phyloP scores from a whole-genome alignment of 768 basidiomycete species.

The Amanita inopinata region DNA sequence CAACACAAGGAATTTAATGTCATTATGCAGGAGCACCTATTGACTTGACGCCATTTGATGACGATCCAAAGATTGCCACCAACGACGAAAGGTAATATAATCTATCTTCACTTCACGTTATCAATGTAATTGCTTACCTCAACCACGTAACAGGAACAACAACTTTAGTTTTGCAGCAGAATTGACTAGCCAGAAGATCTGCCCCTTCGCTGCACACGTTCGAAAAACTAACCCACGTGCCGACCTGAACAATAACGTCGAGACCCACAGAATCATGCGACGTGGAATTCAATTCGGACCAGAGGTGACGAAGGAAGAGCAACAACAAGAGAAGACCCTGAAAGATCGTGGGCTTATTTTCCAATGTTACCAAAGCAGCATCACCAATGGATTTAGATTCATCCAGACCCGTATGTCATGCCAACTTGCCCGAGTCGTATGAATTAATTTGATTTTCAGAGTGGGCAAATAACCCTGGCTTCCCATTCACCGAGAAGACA shows the following conservation, averaged over 20 bases:
- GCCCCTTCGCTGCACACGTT: conserved; percentile 40
- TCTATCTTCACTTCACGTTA: neutral
- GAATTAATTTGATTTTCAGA: conserved; percentile 14
- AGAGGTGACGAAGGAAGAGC: conserved; percentile 33
- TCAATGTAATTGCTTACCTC: neutral
- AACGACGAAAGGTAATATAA: conserved; percentile 24
- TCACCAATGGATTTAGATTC: conserved; percentile 31
- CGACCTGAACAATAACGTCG: conserved; percentile 25
- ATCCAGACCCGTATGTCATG: conserved; percentile 26
- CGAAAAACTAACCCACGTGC: conserved; percentile 39
- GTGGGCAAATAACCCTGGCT: conserved; percentile 29
- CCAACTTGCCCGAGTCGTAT: neutral
- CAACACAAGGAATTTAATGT: conserved; percentile 6
- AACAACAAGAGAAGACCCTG: conserved; percentile 24
- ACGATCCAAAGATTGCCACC: conserved; percentile 26
- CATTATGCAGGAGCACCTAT: conserved; percentile 32
- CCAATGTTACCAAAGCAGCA: conserved; percentile 32
- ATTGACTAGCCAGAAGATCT: conserved; percentile 24
- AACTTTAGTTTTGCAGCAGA: conserved; percentile 31
- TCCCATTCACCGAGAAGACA: conserved; percentile 23
- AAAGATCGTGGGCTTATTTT: conserved; percentile 41
- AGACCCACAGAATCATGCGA: conserved; percentile 32
- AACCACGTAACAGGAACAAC: conserved; percentile 23
- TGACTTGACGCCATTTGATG: conserved; percentile 32
- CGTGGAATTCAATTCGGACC: conserved; percentile 44